Evolutionary conservation across 2,329 filamentous ascomycete genomes (phyloP).

Genomic region (Aspergillus bombycis): DNA sequence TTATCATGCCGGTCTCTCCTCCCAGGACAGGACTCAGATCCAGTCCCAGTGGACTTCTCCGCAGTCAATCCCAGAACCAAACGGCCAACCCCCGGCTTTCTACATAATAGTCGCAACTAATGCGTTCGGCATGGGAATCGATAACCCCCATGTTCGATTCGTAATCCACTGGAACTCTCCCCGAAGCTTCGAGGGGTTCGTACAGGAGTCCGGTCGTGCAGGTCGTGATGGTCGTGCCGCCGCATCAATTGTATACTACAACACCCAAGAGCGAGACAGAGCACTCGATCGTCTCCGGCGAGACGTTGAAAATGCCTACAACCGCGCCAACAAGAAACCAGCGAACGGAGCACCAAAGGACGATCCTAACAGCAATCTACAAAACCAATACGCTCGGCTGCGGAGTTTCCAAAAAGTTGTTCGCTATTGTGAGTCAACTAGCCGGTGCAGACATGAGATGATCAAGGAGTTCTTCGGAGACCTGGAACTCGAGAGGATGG

Average conservation of each 20-base stretch:
- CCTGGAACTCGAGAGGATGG: slow-evolving; percentile 39
- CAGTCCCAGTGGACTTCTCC: slow-evolving; percentile 46
- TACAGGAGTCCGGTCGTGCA: slow-evolving; percentile 91
- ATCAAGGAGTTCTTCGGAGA: slow-evolving; percentile 82
- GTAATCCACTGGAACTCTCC: slow-evolving; percentile 93
- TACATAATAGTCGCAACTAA: slow-evolving; percentile 94
- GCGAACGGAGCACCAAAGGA: neutral
- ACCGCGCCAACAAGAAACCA: slow-evolving; percentile 28
- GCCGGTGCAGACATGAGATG: slow-evolving; percentile 71
- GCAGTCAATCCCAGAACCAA: slow-evolving; percentile 5
- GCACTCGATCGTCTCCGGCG: slow-evolving; percentile 58
- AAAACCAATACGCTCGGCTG: slow-evolving; percentile 50
- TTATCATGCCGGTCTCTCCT: slow-evolving; percentile 67
- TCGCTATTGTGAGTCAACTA: slow-evolving; percentile 78
- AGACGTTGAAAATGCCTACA: slow-evolving; percentile 45
- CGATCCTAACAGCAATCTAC: slow-evolving; percentile 27
- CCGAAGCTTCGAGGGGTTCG: slow-evolving; percentile 93
- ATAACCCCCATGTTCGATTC: slow-evolving; percentile 92
- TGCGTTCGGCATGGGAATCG: slow-evolving; percentile 97
- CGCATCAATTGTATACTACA: slow-evolving; percentile 89
- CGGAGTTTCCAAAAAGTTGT: slow-evolving; percentile 71
- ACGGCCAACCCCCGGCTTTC: slow-evolving; percentile 61
- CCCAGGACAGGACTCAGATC: slow-evolving; percentile 66
- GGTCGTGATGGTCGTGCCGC: slow-evolving; percentile 87
- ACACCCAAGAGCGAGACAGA: slow-evolving; percentile 80